Evolutionary conservation across 768 basidiomycete genomes (phyloP).

Genomic region (Rhizopogon vesiculosus): DNA sequence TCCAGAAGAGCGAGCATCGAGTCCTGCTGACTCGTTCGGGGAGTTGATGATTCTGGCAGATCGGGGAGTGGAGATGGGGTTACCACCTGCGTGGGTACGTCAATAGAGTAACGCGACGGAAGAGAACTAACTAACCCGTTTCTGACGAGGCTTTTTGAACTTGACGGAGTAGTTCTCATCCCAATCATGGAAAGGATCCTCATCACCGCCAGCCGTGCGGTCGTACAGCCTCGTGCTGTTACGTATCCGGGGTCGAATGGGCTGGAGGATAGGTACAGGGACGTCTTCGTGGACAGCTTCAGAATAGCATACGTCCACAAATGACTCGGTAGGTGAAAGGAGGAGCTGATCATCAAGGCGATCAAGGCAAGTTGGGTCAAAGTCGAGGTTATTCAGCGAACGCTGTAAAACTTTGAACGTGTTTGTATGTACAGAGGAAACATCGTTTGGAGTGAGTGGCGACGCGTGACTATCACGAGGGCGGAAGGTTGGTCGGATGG

Average conservation of each 20-base stretch:
- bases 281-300: constrained; percentile 32
- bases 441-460: constrained; percentile 24
- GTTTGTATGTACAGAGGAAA: constrained; percentile 19
- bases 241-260: constrained; percentile 29
- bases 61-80: constrained; percentile 25
- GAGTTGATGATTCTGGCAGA: constrained; percentile 6
- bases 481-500: constrained; percentile 29
- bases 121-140: constrained; percentile 15
- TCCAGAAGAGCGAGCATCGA: constrained; percentile 26
- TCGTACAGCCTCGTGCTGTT: constrained; percentile 22
- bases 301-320: constrained; percentile 39
- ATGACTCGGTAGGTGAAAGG: constrained; percentile 34
- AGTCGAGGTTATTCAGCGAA: constrained; percentile 30
- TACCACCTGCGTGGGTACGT: constrained; percentile 13
- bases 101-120: constrained; percentile 1
- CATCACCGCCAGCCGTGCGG: constrained; percentile 29
- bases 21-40: constrained; percentile 25
- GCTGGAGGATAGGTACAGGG: constrained; percentile 24
- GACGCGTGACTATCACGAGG: constrained; percentile 27
- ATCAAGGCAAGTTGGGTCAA: constrained; percentile 37
- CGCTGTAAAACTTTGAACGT: constrained; percentile 28
- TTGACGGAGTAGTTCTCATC: constrained; percentile 30
- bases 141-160: constrained; percentile 3
- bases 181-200: constrained; percentile 31
- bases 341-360: constrained; percentile 40